Evolutionary conservation across 106 monocot genomes (phyloP).

Genomic region (Platanthera zijinensis): DNA sequence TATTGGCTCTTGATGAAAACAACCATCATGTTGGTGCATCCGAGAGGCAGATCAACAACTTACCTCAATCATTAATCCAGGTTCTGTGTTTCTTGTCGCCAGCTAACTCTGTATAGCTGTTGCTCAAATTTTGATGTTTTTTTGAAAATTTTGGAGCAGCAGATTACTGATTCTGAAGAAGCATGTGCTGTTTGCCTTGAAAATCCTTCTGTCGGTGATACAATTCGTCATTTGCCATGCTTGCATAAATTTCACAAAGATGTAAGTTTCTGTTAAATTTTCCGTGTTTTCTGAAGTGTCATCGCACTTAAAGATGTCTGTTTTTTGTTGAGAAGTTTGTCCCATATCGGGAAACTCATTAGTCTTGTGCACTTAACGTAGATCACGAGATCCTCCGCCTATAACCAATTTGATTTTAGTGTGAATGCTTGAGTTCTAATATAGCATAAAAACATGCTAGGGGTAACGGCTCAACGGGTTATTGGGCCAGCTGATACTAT

Average conservation of each 20-base stretch:
- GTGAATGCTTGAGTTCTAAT: too few relatives aligned
- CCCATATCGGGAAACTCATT: too few relatives aligned
- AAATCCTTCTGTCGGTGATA: slow-evolving; percentile 47
- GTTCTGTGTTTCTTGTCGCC: slow-evolving; percentile 19
- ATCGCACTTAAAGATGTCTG: too few relatives aligned
- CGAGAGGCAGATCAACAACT: slow-evolving; percentile 57
- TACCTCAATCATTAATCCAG: slow-evolving; percentile 79
- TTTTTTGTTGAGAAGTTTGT: too few relatives aligned
- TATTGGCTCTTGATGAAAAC: slow-evolving; percentile 75
- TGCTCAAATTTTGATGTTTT: background rate
- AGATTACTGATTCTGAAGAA: slow-evolving; percentile 46
- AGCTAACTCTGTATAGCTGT: background rate
- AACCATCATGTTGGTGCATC: slow-evolving; percentile 75
- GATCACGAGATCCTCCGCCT: too few relatives aligned
- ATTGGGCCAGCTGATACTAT: too few relatives aligned
- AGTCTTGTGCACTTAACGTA: too few relatives aligned
- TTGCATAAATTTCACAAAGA: slow-evolving; percentile 93
- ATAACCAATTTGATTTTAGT: too few relatives aligned
- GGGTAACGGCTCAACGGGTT: too few relatives aligned
- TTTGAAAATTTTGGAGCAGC: background rate
- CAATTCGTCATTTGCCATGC: slow-evolving; percentile 79
- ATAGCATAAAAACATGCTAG: too few relatives aligned
- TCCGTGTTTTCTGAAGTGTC: too few relatives aligned
- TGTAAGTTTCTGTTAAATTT: slow-evolving; percentile 19
- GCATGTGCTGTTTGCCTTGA: slow-evolving; percentile 78